These are phyloP conservation scores for Aspergillus nidulans DNA, from an alignment of 495 filamentous ascomycete genomes.

Conservation along the genomic window DNA sequence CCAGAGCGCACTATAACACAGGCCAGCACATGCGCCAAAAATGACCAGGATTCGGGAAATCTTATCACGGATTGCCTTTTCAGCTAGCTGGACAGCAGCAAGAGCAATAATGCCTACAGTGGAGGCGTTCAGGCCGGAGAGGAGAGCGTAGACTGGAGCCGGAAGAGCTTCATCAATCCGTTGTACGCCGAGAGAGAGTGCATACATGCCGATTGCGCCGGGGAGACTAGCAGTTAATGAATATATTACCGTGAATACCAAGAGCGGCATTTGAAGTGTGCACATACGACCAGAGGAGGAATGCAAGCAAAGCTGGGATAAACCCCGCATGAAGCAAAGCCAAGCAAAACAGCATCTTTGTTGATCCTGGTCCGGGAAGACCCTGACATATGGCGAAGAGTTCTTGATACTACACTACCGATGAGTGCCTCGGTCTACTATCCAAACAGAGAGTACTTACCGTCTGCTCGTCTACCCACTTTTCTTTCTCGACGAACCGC, in stretches of 20 bases:
- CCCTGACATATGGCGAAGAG: slow-evolving; percentile 76
- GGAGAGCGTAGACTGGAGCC: slow-evolving; percentile 62
- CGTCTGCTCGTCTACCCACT: slow-evolving; percentile 75
- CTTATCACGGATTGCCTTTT: slow-evolving; percentile 71
- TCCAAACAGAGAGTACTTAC: slow-evolving; percentile 25
- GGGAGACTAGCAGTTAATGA: too few relatives aligned
- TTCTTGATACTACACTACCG: slow-evolving; percentile 62
- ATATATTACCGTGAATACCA: neutral
- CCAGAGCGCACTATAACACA: slow-evolving; percentile 76
- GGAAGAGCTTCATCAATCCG: slow-evolving; percentile 61
- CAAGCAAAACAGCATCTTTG: slow-evolving; percentile 77
- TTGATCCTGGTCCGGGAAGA: slow-evolving; percentile 70
- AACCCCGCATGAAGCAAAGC: slow-evolving; percentile 63
- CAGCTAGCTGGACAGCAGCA: slow-evolving; percentile 68
- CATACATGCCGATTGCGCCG: slow-evolving; percentile 72
- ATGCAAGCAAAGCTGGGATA: slow-evolving; percentile 56
- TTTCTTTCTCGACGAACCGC: slow-evolving; percentile 59
- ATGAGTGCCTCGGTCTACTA: slow-evolving; percentile 3
- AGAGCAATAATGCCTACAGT: slow-evolving; percentile 78
- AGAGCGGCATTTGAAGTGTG: too few relatives aligned
- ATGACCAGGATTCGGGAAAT: slow-evolving; percentile 66
- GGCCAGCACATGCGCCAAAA: slow-evolving; percentile 62
- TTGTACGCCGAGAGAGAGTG: slow-evolving; percentile 61
- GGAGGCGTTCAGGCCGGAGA: slow-evolving; percentile 74
- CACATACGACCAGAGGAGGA: slow-evolving; percentile 63